Conservation (phyloP, 2,329 filamentous ascomycete genomes). For the Rhynchosporium graminicola region DNA sequence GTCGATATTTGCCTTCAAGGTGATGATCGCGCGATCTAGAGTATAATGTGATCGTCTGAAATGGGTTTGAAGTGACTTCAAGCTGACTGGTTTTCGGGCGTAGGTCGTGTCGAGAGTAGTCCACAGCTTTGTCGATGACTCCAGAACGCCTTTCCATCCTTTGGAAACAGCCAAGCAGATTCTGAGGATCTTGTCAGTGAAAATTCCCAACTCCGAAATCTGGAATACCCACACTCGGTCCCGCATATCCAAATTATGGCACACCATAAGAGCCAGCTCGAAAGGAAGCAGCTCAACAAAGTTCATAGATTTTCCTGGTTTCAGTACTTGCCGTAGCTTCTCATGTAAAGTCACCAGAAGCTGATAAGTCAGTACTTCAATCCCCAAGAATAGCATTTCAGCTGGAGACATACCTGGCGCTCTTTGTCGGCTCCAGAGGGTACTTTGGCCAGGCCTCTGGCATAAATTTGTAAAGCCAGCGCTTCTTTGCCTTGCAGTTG, state of each 20-base stretch:
- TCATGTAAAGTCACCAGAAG: conserved; percentile 37
- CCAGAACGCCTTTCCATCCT: conserved; percentile 38
- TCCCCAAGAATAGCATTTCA: background rate
- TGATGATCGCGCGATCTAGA: conserved; percentile 33
- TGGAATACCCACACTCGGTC: conserved; percentile 36
- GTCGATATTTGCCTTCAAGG: conserved; percentile 29
- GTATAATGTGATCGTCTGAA: conserved; percentile 38
- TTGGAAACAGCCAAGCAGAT: conserved; percentile 38
- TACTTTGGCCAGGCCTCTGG: conserved; percentile 40
- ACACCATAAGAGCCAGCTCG: conserved; percentile 40
- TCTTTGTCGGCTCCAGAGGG: conserved; percentile 37
- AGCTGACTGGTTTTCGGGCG: conserved; percentile 24
- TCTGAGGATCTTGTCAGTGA: conserved; percentile 21
- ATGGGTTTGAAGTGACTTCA: conserved; percentile 33
- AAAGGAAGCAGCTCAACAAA: conserved; percentile 39
- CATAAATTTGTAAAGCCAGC: conserved; percentile 41
- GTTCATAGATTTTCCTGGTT: conserved; percentile 36
- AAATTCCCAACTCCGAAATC: background rate
- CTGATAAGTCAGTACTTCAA: conserved; percentile 29
- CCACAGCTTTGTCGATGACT: conserved; percentile 38
- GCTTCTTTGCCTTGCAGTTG: conserved; percentile 35
- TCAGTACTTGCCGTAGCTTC: conserved; percentile 34
- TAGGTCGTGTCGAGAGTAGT: conserved; percentile 36
- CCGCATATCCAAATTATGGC: conserved; percentile 35
- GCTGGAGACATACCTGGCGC: conserved; percentile 30